These are phyloP conservation scores for Candida sp. DNA, from an alignment of 1,139 yeast species.

Conservation along the genomic window DNA sequence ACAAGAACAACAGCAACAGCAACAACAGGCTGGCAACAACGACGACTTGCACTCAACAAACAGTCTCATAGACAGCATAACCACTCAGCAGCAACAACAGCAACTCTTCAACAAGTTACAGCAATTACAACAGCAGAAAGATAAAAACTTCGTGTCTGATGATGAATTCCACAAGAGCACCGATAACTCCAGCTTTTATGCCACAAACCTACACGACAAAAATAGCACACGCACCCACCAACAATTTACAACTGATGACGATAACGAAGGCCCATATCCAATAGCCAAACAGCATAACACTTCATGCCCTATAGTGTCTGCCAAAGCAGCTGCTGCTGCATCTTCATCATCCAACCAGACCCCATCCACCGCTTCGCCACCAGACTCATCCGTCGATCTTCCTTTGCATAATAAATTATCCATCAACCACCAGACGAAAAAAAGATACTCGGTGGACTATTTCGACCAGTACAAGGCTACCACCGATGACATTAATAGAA, in stretches of 20 bases:
- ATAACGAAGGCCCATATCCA: background rate
- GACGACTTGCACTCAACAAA: conserved; percentile 5
- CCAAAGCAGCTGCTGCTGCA: background rate
- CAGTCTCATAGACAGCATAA: conserved; percentile 4
- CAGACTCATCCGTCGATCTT: background rate
- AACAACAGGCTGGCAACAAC: background rate
- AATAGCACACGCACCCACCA: background rate
- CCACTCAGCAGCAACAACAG: conserved; percentile 10
- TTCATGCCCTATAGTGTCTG: background rate
- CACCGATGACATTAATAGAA: conserved; percentile 1
- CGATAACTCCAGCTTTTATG: conserved; percentile 13
- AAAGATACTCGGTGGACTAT: conserved; percentile 12
- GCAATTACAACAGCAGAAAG: conserved; percentile 12
- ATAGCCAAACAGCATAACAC: background rate
- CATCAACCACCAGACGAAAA: conserved; percentile 1
- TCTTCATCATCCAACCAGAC: background rate
- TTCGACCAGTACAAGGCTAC: conserved; percentile 7
- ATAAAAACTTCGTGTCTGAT: conserved; percentile 6
- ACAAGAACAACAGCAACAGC: background rate
- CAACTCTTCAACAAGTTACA: conserved; percentile 11
- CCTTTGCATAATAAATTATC: conserved; percentile 4
- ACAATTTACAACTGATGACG: conserved; percentile 1
- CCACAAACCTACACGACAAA: conserved; percentile 2
- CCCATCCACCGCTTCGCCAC: background rate
- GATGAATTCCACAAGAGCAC: conserved; percentile 6